A percentile compares a stretch with the other conserved stretches of the same genome.
Conservation (phyloP, 139 green algal species). For the Auxenochlorella protothecoides region DNA sequence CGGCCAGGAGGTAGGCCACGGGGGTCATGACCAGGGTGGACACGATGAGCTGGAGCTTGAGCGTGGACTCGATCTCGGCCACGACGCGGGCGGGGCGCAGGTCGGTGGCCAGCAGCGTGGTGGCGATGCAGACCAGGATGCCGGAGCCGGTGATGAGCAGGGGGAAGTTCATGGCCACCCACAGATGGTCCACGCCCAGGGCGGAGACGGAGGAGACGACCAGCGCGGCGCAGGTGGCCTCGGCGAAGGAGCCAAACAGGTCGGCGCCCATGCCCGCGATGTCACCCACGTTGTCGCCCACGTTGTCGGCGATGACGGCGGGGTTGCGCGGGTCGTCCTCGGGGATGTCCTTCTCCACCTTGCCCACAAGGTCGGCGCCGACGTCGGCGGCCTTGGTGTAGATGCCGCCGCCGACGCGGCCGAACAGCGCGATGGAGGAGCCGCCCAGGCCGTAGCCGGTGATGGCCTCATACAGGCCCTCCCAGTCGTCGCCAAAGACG, state of each 20-base stretch:
- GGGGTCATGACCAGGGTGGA: constrained; percentile 83
- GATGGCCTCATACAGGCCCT: constrained; percentile 88
- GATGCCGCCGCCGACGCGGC: constrained; percentile 89
- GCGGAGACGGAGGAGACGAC: constrained; percentile 72
- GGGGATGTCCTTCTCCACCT: constrained; percentile 96
- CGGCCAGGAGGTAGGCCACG: constrained; percentile 34
- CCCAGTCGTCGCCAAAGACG: constrained; percentile 87
- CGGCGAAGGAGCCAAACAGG: constrained; percentile 94
- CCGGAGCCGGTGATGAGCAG: constrained; percentile 69
- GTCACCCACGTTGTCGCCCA: constrained; percentile 98
- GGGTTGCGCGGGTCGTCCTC: constrained; percentile 99
- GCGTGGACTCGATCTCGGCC: constrained; percentile 72
- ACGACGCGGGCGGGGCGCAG: constrained; percentile 58
- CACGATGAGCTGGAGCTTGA: constrained; percentile 90
- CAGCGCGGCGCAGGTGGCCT: constrained; percentile 91
- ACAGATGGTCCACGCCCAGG: constrained; percentile 54
- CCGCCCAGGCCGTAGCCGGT: constrained; percentile 94
- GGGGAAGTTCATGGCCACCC: constrained; percentile 72
- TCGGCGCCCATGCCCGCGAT: constrained; percentile 98
- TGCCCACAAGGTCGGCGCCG: constrained; percentile 94
- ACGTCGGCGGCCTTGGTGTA: constrained; percentile 99
- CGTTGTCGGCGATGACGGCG: constrained; percentile 96
- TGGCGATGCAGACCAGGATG: constrained; percentile 85
- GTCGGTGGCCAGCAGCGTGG: constrained; percentile 87
- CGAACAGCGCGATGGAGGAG: constrained; percentile 94